phyloP scores from a whole-genome alignment of 192 early-diverging fungal genomes.

The Linnemannia zychae region DNA sequence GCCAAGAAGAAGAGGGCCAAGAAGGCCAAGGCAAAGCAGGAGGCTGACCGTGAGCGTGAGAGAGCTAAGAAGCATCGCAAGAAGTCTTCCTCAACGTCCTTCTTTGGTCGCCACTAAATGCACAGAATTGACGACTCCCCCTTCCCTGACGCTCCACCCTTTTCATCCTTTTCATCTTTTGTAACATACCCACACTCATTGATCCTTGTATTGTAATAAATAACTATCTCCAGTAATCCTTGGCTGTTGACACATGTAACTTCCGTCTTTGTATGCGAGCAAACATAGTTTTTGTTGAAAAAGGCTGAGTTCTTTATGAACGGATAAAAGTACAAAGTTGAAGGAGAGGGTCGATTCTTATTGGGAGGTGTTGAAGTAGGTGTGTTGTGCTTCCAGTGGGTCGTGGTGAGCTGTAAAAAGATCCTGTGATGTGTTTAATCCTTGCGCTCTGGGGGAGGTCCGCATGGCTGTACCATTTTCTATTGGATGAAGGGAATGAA shows the following conservation, averaged over 20 bases:
- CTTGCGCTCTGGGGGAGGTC: conserved; percentile 66
- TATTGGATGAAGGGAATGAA: conserved; percentile 27
- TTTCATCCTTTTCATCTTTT: too few relatives aligned
- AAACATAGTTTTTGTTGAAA: too few relatives aligned
- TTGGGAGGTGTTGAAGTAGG: not conserved
- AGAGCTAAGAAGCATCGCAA: not conserved
- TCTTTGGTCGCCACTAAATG: conserved; percentile 23
- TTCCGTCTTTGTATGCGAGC: too few relatives aligned
- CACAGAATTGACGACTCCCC: not conserved
- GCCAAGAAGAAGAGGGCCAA: conserved; percentile 10
- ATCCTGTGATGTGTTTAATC: conserved; percentile 33
- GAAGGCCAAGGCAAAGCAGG: conserved; percentile 27
- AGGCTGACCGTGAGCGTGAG: conserved; percentile 13
- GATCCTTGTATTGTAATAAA: too few relatives aligned
- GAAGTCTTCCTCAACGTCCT: not conserved
- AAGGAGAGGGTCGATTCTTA: not conserved
- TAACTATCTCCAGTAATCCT: too few relatives aligned
- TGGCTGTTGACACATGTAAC: too few relatives aligned
- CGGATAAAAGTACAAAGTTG: conserved; percentile 12
- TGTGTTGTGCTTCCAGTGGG: not conserved
- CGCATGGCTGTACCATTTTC: conserved; percentile 80
- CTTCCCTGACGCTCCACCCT: too few relatives aligned
- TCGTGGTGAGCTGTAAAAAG: not conserved
- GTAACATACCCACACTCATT: too few relatives aligned
- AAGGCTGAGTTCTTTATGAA: not conserved